Base-by-base conservation (phyloP, 306 rosid genomes). In the Oxytropis ochrocephala region DNA sequence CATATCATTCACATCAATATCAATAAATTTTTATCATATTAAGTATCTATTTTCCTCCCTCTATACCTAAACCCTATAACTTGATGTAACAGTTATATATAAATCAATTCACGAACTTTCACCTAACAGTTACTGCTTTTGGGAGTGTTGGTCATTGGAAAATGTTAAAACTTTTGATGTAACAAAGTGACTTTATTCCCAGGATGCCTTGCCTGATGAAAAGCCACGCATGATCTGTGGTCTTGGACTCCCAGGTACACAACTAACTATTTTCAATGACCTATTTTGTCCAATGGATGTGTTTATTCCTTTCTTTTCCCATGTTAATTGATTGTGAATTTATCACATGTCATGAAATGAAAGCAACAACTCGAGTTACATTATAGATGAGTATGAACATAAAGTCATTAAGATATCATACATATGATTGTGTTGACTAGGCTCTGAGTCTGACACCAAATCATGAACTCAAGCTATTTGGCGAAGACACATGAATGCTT, bases 191-290 rank as follows among this genome's bases (percentile, higher is more conserved):
- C 46, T 44, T 71, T 65, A 35, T 82, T 69, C 59, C 44, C 83
- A 93, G 98, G 96, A 85, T 84, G 74, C 81, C 64, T 78, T 94
- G 80, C 88, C 85, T 57, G 88, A 81, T 71, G 86, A 87, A 74
- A 87, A 87, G 75, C 98, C 98, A 11, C 91, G 98, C 75, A 64
- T 94, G 85, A 75, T 88, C 65, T 81, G 88, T 69, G 97, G 96
- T 63, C 96, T 94, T 74, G 98, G 89, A 78, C 95, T 94, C 73
- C 98, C 97, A 81, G 98, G 98, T 93, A 85, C 35, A 47, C 44
- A 69, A 56, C 48, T 58, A 44, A 4, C 39, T 75, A 53, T 11
- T 5, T 49, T 74, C 44, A 41, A 30, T 32, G 36, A 19, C 54
- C 16, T 51, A 1, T 50, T 49, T 38, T 29, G 57, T 69, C 56